Evolutionary conservation across 2,329 filamentous ascomycete genomes (phyloP), one percentile per base, ranked within the genome.

Genomic region (Sclerotinia nivalis): DNA sequence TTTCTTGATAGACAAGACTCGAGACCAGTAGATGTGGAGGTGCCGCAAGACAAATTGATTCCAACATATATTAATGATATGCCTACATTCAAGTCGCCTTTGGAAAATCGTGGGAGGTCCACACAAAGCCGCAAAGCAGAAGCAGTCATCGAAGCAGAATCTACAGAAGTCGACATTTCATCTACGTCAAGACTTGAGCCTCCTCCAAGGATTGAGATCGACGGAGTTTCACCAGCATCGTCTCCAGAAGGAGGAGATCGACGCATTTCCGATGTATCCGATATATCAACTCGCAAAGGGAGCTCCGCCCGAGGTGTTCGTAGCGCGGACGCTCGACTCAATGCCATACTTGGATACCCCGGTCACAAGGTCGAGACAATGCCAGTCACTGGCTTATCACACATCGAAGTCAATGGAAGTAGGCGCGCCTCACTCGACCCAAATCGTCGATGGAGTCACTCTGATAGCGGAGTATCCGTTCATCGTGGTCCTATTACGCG

Each of bases 381-480:
- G n/a, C 82, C 82, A 45, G 77, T 83, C n/a, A 84, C 83, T 47
- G 82, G 82, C 6, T 79, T 85, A 22, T 78, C 82, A 22, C 77
- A 78, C 62, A 78, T 81, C 15, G 79, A 82, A 59, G 78, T 79
- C 43, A 75, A 67, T 40, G 52, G 73, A 12, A 67, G 73, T 37
- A 59, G 73, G 62, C 72, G 73, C 6, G 74, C 74, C 13, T 74
- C 75, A 20, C 28, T 74, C 0, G 72, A 72, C n/a, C 70, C 70
- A 28, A 72, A 73, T 37, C 80, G 82, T 2, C 84, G 84, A 72
- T 88, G 86, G 85, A 84, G 83, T 2, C 84, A 87, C 45, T 82
- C 83, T 1, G 82, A 85, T 66, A 81, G 81, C 66, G 79, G 75
- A 43, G 74, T 78, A 4, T 77, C 80, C 5, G 77, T 78, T 8